Percentiles rank a stretch among this genome's conserved stretches.
Evolutionary conservation across 164 flowering plant genomes (phyloP).

Genomic region (Magnolia changhungtana): DNA sequence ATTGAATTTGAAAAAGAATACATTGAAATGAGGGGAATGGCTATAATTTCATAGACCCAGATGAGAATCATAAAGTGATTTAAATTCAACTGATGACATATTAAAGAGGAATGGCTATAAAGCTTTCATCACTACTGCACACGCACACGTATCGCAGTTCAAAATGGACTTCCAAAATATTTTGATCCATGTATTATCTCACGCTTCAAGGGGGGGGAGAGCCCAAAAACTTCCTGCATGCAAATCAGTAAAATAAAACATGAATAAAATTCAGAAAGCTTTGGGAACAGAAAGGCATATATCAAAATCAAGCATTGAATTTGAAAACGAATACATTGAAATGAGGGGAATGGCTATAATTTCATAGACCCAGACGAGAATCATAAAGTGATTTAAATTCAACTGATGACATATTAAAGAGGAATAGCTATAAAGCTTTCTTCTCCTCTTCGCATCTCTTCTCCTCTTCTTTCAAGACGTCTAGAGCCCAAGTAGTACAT

Average conservation of each 20-base stretch:
- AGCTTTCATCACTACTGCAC: too few relatives aligned
- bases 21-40: neutral
- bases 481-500: constrained; percentile 58
- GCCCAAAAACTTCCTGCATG: constrained; percentile 18
- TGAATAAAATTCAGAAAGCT: too few relatives aligned
- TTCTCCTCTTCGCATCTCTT: neutral
- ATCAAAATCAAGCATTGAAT: too few relatives aligned
- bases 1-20: too few relatives aligned
- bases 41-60: neutral
- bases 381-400: constrained; percentile 4
- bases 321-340: neutral
- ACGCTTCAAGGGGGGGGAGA: constrained; percentile 7
- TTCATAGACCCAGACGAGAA: constrained; percentile 2
- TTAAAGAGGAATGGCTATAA: too few relatives aligned
- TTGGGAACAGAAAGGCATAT: too few relatives aligned
- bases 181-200: too few relatives aligned
- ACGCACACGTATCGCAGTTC: too few relatives aligned
- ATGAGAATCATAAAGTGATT: constrained; percentile 5
- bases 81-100: neutral
- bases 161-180: too few relatives aligned
- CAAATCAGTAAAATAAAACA: neutral
- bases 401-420: neutral
- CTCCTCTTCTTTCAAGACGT: neutral
- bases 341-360: neutral
- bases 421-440: constrained; percentile 5